Percentiles rank a stretch among this genome's conserved stretches.
These are phyloP conservation scores for Meyerozyma carpophila DNA, from an alignment of 1,139 yeast species.

Conservation along the genomic window DNA sequence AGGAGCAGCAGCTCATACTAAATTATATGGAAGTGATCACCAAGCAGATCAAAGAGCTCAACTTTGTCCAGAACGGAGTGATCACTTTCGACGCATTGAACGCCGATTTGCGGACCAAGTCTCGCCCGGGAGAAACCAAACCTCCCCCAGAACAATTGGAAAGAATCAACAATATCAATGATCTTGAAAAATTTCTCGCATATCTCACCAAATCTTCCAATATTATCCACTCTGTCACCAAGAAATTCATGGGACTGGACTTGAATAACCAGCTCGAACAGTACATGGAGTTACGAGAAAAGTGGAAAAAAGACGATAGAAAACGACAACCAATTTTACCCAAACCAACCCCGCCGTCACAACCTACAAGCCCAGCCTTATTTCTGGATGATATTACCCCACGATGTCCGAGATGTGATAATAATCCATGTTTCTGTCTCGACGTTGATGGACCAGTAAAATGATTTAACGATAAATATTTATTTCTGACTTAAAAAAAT, in stretches of 20 bases:
- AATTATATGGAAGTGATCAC: constrained; percentile 41
- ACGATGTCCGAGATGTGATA: not conserved
- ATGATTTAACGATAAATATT: constrained; percentile 7
- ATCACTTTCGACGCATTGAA: constrained; percentile 41
- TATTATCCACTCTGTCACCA: constrained; percentile 38
- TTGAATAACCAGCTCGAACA: constrained; percentile 32
- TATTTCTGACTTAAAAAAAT: constrained; percentile 19
- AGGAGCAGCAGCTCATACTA: constrained; percentile 41
- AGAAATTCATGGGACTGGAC: constrained; percentile 17
- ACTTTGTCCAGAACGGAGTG: constrained; percentile 43
- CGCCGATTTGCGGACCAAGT: constrained; percentile 5
- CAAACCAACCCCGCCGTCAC: constrained; percentile 7
- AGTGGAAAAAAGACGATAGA: constrained; percentile 14
- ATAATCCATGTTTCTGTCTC: constrained; percentile 34
- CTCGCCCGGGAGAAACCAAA: not conserved
- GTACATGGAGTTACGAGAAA: constrained; percentile 26
- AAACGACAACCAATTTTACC: constrained; percentile 2
- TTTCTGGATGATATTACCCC: not conserved
- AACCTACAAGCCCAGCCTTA: not conserved
- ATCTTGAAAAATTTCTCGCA: constrained; percentile 38
- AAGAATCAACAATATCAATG: constrained; percentile 35
- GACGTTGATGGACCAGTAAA: constrained; percentile 17
- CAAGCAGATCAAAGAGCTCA: constrained; percentile 42
- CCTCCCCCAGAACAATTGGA: constrained; percentile 28
- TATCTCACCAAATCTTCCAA: constrained; percentile 36